Evolutionary conservation across 768 basidiomycete species (phyloP).

Genomic region (Roridomyces roridus): DNA sequence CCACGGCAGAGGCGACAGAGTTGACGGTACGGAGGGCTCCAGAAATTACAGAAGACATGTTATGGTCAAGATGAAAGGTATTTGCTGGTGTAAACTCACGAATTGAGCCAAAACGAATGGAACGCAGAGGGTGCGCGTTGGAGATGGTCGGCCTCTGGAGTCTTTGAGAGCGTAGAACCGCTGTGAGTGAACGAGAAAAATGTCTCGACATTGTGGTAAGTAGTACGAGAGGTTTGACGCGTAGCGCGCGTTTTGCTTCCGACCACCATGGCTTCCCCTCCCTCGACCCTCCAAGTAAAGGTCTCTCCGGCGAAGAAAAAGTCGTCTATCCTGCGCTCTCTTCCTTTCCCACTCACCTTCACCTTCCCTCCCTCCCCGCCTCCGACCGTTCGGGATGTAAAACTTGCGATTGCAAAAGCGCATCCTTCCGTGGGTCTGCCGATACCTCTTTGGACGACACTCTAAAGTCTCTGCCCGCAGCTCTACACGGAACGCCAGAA

Average conservation of each 20-base stretch:
- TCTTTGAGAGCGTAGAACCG: too few relatives aligned
- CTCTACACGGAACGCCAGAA: constrained; percentile 77
- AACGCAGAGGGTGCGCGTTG: too few relatives aligned
- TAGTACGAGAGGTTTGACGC: too few relatives aligned
- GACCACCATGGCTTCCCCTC: constrained; percentile 5
- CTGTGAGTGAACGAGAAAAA: too few relatives aligned
- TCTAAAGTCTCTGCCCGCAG: constrained; percentile 50
- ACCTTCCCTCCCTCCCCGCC: constrained; percentile 23
- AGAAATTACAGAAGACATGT: too few relatives aligned
- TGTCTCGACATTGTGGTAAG: too few relatives aligned
- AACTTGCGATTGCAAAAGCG: constrained; percentile 20
- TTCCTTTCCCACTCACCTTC: constrained; percentile 18
- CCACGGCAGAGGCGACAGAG: constrained; percentile 55
- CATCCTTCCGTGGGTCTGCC: constrained; percentile 18
- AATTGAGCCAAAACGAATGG: too few relatives aligned
- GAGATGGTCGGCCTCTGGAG: too few relatives aligned
- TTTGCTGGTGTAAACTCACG: too few relatives aligned
- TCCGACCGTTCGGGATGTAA: constrained; percentile 24
- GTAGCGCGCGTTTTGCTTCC: not conserved
- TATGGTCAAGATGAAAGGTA: too few relatives aligned
- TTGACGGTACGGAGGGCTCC: constrained; percentile 49
- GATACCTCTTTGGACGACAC: not conserved
- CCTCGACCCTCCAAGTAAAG: too few relatives aligned
- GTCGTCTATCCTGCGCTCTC: constrained; percentile 19
- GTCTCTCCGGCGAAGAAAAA: constrained; percentile 10